phyloP scores from a whole-genome alignment of 345 rosid genomes.

The Odontarrhena argentea region DNA sequence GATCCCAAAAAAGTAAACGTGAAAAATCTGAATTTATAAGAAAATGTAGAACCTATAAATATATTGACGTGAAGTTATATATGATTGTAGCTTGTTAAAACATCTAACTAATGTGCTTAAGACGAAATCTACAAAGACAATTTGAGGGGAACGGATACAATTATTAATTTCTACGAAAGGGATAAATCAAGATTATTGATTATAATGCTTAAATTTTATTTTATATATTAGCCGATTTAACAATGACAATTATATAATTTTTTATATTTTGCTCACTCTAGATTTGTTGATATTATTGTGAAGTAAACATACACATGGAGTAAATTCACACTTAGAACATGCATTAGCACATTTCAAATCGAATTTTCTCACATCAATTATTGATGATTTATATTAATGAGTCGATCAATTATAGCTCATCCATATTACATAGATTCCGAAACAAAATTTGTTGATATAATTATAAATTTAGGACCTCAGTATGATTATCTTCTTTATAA shows the following conservation, averaged over 20 bases:
- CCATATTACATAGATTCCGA: too few relatives aligned
- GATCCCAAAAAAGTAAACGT: slow-evolving; percentile 22
- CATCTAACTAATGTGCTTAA: slow-evolving; percentile 24
- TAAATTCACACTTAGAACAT: too few relatives aligned
- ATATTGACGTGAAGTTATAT: slow-evolving; percentile 26
- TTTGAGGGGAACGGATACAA: not conserved
- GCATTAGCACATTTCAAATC: too few relatives aligned
- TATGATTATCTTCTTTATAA: not conserved
- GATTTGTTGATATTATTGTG: too few relatives aligned
- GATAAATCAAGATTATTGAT: not conserved
- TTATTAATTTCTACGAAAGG: not conserved
- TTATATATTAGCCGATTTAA: not conserved
- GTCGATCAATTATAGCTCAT: too few relatives aligned
- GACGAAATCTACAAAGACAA: not conserved
- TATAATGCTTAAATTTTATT: not conserved
- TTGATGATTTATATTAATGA: too few relatives aligned
- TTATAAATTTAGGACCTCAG: not conserved
- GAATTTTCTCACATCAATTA: too few relatives aligned
- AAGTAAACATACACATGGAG: too few relatives aligned
- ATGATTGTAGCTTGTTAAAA: slow-evolving; percentile 30
- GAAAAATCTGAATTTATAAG: slow-evolving; percentile 9
- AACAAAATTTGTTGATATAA: not conserved
- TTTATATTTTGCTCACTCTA: not conserved
- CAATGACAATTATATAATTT: not conserved
- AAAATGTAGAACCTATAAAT: slow-evolving; percentile 4